Percentiles rank a stretch among this genome's conserved stretches.
These are phyloP conservation scores for Colletotrichum aenigma DNA, from an alignment of 2,329 filamentous ascomycete species.

Conservation along the genomic window DNA sequence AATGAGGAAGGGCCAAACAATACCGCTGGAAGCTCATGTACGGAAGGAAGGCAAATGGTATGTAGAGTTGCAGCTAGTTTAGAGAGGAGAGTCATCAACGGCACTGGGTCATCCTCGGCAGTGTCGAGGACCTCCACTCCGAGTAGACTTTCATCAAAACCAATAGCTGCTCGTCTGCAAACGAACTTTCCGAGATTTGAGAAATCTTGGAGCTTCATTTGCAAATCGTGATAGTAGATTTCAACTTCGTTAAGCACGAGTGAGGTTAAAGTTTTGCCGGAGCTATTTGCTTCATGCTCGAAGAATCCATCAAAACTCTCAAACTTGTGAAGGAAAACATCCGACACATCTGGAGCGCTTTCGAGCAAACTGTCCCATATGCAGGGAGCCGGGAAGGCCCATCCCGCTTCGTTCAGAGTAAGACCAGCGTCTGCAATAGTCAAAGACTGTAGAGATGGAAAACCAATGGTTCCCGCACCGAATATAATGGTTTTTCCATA, in stretches of 20 bases:
- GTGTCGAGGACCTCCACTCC: not conserved
- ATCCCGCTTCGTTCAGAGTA: not conserved
- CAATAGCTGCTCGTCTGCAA: not conserved
- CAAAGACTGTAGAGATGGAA: not conserved
- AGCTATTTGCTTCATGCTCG: not conserved
- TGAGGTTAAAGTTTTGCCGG: not conserved
- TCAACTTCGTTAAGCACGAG: not conserved
- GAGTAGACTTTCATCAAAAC: not conserved
- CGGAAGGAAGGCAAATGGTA: not conserved
- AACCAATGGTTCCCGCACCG: not conserved
- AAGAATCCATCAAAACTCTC: not conserved
- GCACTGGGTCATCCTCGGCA: not conserved
- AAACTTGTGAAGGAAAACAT: not conserved
- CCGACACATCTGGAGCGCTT: not conserved
- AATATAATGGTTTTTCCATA: not conserved
- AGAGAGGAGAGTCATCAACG: not conserved
- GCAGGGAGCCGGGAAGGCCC: not conserved
- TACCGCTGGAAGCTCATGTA: not conserved
- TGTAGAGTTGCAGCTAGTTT: not conserved
- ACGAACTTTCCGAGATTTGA: not conserved
- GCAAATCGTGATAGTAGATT: accelerated
- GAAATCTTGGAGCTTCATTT: not conserved
- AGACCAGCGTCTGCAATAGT: not conserved
- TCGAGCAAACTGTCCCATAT: not conserved
- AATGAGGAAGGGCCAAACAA: accelerated